Base-by-base conservation (phyloP, 305 asterid species). In the Solanum chacoense region DNA sequence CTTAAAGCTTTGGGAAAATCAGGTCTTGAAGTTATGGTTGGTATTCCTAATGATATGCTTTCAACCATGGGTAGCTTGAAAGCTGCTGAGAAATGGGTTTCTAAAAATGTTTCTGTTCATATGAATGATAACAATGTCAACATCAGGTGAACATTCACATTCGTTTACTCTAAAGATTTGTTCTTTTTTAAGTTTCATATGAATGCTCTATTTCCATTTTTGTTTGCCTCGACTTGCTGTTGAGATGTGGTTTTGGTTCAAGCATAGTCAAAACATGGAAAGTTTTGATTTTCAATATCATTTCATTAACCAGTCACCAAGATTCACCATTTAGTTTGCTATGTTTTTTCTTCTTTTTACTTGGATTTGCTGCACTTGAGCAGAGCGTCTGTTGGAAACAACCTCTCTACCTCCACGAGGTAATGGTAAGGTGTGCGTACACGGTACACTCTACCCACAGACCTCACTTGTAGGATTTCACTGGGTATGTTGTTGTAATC, bases 21-120 rank as follows among this genome's bases (percentile, higher is more conserved):
- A 10, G 96, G 94, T 55, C 93, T 96, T 89, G 96, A 96, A 90
- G 99, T 96, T 67, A 95, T 95, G 98, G 98, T 96, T 26, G 98
- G 98, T 71, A 96, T 96, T 86, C 98, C 99, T 4, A 96, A 96
- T 77, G 98, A 96, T 92, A 92, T 94, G 98, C 97, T 96, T 38
- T 34, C 94, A 0, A n/a, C 93, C 72, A 85, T 96, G 29, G 97
- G 74, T 87, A 95, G 91, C 86, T 50, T 93, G 35, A 95, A 95
- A 88, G 94, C 96, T 40, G 98, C 98, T 59, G 95, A 96, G 69
- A 92, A 88, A 91, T 96, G 98, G 98, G 99, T 96, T 40, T 85
- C 94, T 2, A 85, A 95, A 87, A 96, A 95, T 84, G 96, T 96
- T 78, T 85, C 98, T 26, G 93, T 89, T 84, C 98, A 94, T 87